Evolutionary conservation across 2,329 filamentous ascomycete species (phyloP), one percentile per base, ranked within the genome.

Genomic region (Aspergillus sclerotialis): DNA sequence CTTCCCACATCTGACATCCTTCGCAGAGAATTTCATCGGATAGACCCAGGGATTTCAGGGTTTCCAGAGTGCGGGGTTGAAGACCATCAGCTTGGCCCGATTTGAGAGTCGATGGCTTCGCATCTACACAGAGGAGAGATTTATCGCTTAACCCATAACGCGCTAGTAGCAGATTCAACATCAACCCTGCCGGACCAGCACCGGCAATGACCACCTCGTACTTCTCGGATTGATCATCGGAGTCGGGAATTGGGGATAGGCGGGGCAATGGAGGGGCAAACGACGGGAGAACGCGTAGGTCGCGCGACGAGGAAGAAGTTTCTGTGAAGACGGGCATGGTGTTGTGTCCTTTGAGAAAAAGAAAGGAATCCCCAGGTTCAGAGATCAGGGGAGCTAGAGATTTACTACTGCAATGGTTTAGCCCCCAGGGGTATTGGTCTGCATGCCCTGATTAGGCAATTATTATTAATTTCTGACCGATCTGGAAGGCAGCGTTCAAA

Each of bases 1-100:
- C 56, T 31, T 85, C 80, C 48, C 76, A 55, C 53, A 63, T 56
- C 26, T 61, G 60, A 34, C 59, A 62, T 1, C 59, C 60, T 32
- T 63, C 58, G 4, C 47, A 51, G 16, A 64, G 48, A 23, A 68
- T 52, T 34, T 65, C 58, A 19, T 63, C 58, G 0, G 49, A 55
- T 2, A 69, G 41, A 2, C 63, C 65, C 4, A 68, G 53, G 1
- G 60, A 60, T 31, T 65, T 60, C 4, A 69, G 40, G 5, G 66
- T 58, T 39, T 69, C 65, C 4, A 67, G 48, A 1, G 64, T 67
- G 5, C 65, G 55, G 5, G 63, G 62, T 31, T 65, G 63, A 4
- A 68, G 44, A 0, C 63, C 64, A 39, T 65, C 63, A 1, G 65
- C 65, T 34, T 66, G 64, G 8, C 64, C 65, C 1, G 60, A 58